phyloP scores from a whole-genome alignment of 192 early-diverging fungal genomes.

The Linnemannia exigua region DNA sequence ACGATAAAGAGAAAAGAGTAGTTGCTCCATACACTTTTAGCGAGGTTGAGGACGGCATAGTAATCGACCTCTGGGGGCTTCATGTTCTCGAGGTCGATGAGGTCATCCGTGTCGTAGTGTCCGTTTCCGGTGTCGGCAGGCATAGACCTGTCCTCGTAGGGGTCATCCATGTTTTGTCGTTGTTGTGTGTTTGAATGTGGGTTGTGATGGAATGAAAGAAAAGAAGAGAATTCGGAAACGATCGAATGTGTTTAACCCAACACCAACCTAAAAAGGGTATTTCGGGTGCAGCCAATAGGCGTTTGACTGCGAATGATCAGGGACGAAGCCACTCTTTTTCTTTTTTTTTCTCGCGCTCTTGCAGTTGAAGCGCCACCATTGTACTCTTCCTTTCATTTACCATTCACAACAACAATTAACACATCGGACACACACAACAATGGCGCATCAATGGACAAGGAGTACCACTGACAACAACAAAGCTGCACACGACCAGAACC shows the following conservation, averaged over 20 bases:
- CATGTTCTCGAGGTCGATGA: slow-evolving; percentile 51
- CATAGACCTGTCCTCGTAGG: slow-evolving; percentile 57
- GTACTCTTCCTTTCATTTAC: neutral
- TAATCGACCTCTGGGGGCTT: slow-evolving; percentile 67
- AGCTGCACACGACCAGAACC: neutral
- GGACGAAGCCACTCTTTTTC: neutral
- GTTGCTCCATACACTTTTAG: slow-evolving; percentile 63
- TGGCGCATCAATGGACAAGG: neutral
- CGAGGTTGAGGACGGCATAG: slow-evolving; percentile 78
- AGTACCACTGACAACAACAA: neutral
- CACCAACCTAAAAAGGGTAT: neutral
- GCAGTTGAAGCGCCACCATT: neutral
- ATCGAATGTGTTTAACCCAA: neutral
- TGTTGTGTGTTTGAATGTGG: neutral
- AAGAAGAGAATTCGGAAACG: neutral
- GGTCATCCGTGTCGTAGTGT: slow-evolving; percentile 36
- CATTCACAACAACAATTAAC: neutral
- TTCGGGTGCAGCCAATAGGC: neutral
- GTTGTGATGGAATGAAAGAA: neutral
- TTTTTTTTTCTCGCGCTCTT: neutral
- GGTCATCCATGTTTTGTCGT: slow-evolving; percentile 45
- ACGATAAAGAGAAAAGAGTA: neutral
- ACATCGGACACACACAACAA: neutral
- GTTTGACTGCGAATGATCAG: slow-evolving; percentile 1
- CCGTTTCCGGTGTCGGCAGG: slow-evolving; percentile 23